phyloP scores from a whole-genome alignment of 257 asterid genomes.

The Marsdenia floribunda region DNA sequence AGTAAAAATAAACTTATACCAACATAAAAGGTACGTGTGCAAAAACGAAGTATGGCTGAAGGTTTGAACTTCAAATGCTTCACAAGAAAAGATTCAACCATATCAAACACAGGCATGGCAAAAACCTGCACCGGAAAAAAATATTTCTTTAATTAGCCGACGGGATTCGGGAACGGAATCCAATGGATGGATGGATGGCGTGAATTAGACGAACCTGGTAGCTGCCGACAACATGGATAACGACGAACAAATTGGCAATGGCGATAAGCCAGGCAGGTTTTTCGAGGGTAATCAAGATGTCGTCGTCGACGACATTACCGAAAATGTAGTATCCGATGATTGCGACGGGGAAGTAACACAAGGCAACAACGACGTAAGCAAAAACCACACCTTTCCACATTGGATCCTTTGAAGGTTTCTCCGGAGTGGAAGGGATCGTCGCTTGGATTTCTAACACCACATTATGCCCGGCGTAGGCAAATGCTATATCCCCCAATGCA shows the following conservation, averaged over 20 bases:
- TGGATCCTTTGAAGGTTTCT: slow-evolving; percentile 52
- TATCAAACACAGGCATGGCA: slow-evolving; percentile 55
- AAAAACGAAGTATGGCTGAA: slow-evolving; percentile 40
- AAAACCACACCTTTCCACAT: slow-evolving; percentile 70
- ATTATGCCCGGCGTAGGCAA: slow-evolving; percentile 70
- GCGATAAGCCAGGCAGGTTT: background rate
- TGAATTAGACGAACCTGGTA: slow-evolving; percentile 40
- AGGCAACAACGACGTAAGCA: slow-evolving; percentile 47
- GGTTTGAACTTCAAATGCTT: slow-evolving; percentile 41
- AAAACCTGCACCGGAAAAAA: slow-evolving; percentile 27
- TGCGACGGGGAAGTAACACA: slow-evolving; percentile 65
- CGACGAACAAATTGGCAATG: background rate
- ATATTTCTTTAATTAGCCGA: too few relatives aligned
- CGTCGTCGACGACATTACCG: slow-evolving; percentile 54
- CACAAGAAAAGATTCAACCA: slow-evolving; percentile 44
- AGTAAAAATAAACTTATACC: slow-evolving; percentile 43
- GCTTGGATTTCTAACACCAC: slow-evolving; percentile 75
- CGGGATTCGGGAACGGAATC: too few relatives aligned
- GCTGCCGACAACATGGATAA: slow-evolving; percentile 30
- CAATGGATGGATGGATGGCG: background rate
- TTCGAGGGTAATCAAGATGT: slow-evolving; percentile 18
- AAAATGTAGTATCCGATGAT: slow-evolving; percentile 40
- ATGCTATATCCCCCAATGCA: slow-evolving; percentile 60
- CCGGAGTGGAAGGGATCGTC: slow-evolving; percentile 60
- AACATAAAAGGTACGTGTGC: slow-evolving; percentile 40